These are phyloP conservation scores for Leavenworthia alabamica DNA, from an alignment of 345 rosid species.

Conservation along the genomic window DNA sequence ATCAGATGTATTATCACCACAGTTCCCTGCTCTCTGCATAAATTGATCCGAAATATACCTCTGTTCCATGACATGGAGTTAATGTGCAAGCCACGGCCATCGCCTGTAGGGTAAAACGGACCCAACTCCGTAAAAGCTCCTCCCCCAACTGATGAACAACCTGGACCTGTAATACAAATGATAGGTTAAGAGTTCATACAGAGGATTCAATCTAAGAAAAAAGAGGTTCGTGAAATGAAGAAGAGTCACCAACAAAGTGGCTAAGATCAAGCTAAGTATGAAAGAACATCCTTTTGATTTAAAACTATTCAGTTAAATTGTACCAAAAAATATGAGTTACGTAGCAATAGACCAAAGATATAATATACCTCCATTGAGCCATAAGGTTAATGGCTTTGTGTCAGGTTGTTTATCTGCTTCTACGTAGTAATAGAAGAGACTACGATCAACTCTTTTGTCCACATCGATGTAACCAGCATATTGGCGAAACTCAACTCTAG, in stretches of 20 bases:
- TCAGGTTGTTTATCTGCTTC: conserved; percentile 52
- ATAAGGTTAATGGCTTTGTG: conserved; percentile 66
- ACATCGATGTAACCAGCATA: conserved; percentile 69
- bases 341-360: too few relatives aligned
- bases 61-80: conserved; percentile 84
- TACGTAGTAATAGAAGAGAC: conserved; percentile 80
- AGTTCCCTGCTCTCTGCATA: neutral
- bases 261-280: too few relatives aligned
- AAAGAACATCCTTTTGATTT: too few relatives aligned
- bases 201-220: too few relatives aligned
- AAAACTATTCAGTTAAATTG: too few relatives aligned
- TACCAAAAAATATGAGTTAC: too few relatives aligned
- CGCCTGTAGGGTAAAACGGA: conserved; percentile 74
- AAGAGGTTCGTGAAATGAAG: too few relatives aligned
- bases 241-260: too few relatives aligned
- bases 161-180: conserved; percentile 61
- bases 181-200: too few relatives aligned
- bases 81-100: conserved; percentile 68
- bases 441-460: conserved; percentile 54
- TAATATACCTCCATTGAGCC: conserved; percentile 92
- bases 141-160: conserved; percentile 93
- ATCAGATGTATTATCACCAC: neutral
- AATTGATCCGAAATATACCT: conserved; percentile 26
- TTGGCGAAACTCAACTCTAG: conserved; percentile 59
- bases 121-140: conserved; percentile 92